Evolutionary conservation across 129 eudicot genomes (phyloP).

Genomic region (Arctium minus): DNA sequence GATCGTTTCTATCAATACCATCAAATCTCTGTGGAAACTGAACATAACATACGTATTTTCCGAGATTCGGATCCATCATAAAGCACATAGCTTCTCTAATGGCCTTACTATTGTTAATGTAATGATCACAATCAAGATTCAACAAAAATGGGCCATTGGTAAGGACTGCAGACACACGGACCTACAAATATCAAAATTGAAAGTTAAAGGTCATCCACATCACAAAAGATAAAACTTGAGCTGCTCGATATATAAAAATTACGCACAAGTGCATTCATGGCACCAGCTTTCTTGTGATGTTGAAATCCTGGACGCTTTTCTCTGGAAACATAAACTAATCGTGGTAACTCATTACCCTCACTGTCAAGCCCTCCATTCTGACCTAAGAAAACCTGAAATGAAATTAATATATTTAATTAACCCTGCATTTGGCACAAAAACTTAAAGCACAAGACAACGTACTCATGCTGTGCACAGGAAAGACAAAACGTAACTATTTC

Average conservation of each 20-base stretch:
- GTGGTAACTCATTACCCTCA: conserved; percentile 92
- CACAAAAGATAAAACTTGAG: background rate
- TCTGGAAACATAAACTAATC: conserved; percentile 95
- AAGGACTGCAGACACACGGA: conserved; percentile 98
- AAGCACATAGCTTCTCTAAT: conserved; percentile 98
- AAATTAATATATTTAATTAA: background rate
- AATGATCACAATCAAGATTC: conserved; percentile 99
- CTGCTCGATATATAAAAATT: background rate
- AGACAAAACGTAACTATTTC: background rate
- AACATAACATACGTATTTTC: conserved; percentile 97
- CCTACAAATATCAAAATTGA: conserved; percentile 46
- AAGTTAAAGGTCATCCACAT: conserved; percentile 9
- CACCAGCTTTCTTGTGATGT: conserved; percentile 99
- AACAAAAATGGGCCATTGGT: conserved; percentile 98
- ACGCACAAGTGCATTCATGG: conserved; percentile 96
- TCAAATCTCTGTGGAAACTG: conserved; percentile 99
- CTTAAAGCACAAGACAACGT: background rate
- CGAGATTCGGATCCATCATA: conserved; percentile 99
- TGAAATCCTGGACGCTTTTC: conserved; percentile 98
- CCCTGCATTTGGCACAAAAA: background rate
- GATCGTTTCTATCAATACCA: conserved; percentile 94
- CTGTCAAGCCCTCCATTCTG: conserved; percentile 98
- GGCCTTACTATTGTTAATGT: conserved; percentile 98
- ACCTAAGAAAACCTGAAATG: conserved; percentile 83
- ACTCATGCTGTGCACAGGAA: background rate